Evolutionary conservation across 495 filamentous ascomycete species (phyloP), one percentile per base, ranked within the genome.

Genomic region (Aspergillus incahuasiensis): DNA sequence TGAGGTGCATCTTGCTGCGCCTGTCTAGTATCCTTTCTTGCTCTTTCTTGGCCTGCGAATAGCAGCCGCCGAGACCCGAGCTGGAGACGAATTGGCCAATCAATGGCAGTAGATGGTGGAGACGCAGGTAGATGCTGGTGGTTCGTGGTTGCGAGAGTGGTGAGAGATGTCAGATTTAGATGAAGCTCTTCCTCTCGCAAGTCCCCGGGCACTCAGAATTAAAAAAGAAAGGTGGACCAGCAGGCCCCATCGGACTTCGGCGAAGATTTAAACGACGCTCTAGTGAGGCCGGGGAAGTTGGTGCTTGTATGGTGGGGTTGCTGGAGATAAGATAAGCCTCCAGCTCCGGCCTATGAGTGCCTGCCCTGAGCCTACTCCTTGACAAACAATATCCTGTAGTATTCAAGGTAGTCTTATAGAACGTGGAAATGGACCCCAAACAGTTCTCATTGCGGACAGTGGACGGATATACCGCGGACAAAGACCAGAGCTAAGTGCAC

Each of bases 1-100:
- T 77, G 45, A 95, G 83, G 81, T 92, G 88, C 90, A 95, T 95
- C 45, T 39, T 65, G 48, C 48, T 24, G 30, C 45, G 4, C 32
- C 12, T 35, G 32, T 11, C 32, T 12, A 35, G 9, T 35, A 35
- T 35, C 7, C 41, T 54, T 54, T 46, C 52, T 41, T 21, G 24
- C 25, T 19, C 22, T 24, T 56, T 45, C 43, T 54, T 52, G 56
- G 56, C 56, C 50, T 57, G 50, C 46, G 40, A 60, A 41, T 57
- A 39, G 53, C 40, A 48, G 15, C n/a, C 45, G 45, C 45, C 45
- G 28, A 40, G 9, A 44, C 39, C 24, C 47, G 58, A 54, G 54
- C 54, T 24, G 42, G 35, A 20, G 22, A 8, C 20, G 18, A 48
- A 15, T 53, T 12, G 20, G 46, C 54, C 54, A 57, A 61, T 61